Percentiles rank a stretch among this genome's conserved stretches.
Evolutionary conservation across 1,284 basidiomycete genomes (phyloP).

Genomic region (Leccinum huronense): DNA sequence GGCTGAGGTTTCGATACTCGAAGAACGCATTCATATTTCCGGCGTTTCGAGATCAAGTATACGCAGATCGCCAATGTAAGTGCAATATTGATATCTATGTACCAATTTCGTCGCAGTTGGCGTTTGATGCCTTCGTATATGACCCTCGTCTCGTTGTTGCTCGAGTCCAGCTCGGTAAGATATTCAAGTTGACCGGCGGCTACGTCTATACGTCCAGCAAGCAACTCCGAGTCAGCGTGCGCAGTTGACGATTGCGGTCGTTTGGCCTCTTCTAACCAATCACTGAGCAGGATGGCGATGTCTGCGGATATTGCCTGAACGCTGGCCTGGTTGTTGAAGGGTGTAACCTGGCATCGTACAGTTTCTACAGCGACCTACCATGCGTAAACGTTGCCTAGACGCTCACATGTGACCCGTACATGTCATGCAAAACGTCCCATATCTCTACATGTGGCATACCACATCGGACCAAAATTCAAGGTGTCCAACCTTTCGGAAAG

Average conservation of each 20-base stretch:
- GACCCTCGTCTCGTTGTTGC: constrained; percentile 56
- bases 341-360: constrained; percentile 59
- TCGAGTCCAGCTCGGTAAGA: constrained; percentile 60
- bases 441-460: constrained; percentile 74
- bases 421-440: constrained; percentile 83
- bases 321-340: constrained; percentile 76
- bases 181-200: constrained; percentile 61
- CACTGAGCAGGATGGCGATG: constrained; percentile 68
- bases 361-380: constrained; percentile 5
- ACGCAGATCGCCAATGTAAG: constrained; percentile 21
- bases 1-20: constrained; percentile 76
- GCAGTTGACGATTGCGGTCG: constrained; percentile 59
- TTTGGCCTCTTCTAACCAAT: constrained; percentile 74
- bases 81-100: constrained; percentile 12
- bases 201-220: constrained; percentile 68
- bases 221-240: constrained; percentile 53
- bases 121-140: constrained; percentile 68
- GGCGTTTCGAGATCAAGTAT: constrained; percentile 15
- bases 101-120: constrained; percentile 67
- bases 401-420: constrained; percentile 81
- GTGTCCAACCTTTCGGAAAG: constrained; percentile 75
- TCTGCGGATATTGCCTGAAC: constrained; percentile 77
- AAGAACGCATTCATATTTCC: constrained; percentile 39
- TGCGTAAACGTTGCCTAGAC: constrained; percentile 21
- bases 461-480: constrained; percentile 73